A percentile compares a stretch with the other conserved stretches of the same genome.
These are phyloP conservation scores for Jatropha curcas DNA, from an alignment of 345 rosid genomes.

Conservation along the genomic window DNA sequence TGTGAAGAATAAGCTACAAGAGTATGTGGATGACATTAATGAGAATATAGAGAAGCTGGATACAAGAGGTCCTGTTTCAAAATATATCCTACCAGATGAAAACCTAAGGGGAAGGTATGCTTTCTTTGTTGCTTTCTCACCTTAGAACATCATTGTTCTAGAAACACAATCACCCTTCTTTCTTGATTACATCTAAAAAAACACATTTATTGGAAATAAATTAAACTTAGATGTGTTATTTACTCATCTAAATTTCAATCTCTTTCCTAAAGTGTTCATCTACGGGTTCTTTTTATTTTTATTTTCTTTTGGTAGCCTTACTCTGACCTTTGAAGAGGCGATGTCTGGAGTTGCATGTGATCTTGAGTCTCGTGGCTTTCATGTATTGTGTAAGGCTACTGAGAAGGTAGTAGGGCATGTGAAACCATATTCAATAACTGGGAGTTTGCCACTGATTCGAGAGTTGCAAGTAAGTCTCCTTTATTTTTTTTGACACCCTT, in stretches of 20 bases:
- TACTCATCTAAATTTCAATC: not conserved
- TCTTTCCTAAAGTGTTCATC: not conserved
- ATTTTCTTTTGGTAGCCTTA: slow-evolving; percentile 46
- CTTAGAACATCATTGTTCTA: not conserved
- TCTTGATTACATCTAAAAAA: not conserved
- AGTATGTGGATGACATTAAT: slow-evolving; percentile 84
- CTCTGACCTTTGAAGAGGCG: slow-evolving; percentile 74
- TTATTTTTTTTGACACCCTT: not conserved
- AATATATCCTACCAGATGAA: slow-evolving; percentile 76
- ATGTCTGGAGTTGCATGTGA: slow-evolving; percentile 87
- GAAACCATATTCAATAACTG: slow-evolving; percentile 92
- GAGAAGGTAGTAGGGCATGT: slow-evolving; percentile 87
- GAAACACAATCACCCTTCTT: slow-evolving; percentile 5
- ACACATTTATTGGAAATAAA: slow-evolving; percentile 8
- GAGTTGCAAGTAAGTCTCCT: slow-evolving; percentile 63
- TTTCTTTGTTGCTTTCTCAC: slow-evolving; percentile 1
- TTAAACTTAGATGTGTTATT: not conserved
- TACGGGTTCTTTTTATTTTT: slow-evolving; percentile 7
- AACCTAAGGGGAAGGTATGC: slow-evolving; percentile 77
- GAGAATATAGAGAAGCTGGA: slow-evolving; percentile 64
- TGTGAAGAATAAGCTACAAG: slow-evolving; percentile 68
- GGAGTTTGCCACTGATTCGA: slow-evolving; percentile 89
- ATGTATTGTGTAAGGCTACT: slow-evolving; percentile 85
- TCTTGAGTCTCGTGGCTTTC: slow-evolving; percentile 85
- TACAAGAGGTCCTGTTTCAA: slow-evolving; percentile 85